These are phyloP conservation scores for Fraxinus velutina DNA, from an alignment of 305 asterid genomes.

Conservation along the genomic window DNA sequence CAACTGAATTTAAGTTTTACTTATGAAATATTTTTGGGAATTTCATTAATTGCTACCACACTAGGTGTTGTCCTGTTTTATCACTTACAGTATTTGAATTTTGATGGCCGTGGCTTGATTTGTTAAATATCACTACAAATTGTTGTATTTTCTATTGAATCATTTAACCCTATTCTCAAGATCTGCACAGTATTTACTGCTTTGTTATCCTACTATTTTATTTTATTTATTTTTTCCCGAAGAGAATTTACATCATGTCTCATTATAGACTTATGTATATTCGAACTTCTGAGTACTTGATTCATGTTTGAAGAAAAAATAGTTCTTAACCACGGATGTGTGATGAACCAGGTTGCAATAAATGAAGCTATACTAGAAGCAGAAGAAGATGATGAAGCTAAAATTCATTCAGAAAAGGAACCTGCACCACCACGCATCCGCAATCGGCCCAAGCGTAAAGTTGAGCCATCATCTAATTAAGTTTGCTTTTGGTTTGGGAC, in stretches of 20 bases:
- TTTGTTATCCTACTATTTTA: no score
- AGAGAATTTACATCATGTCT: background rate
- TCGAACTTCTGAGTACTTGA: background rate
- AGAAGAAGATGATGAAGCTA: constrained; percentile 38
- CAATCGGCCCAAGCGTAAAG: constrained; percentile 71
- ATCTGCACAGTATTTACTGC: background rate
- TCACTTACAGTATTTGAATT: background rate
- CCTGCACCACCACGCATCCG: constrained; percentile 41
- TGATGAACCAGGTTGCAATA: constrained; percentile 44
- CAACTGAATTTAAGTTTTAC: background rate
- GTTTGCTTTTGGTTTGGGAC: constrained; percentile 13
- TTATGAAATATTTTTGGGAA: background rate
- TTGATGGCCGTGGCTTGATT: background rate
- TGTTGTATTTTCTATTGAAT: background rate
- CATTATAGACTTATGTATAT: background rate
- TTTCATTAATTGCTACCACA: background rate
- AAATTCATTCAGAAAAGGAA: constrained; percentile 33
- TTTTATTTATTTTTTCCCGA: background rate
- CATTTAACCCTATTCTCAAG: background rate
- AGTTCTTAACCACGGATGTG: background rate
- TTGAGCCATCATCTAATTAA: constrained; percentile 42
- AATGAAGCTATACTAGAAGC: constrained; percentile 51
- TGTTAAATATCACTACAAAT: background rate
- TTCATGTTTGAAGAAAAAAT: background rate
- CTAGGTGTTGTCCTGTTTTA: background rate